Conservation (phyloP, 2,329 filamentous ascomycete genomes). For the Aspergillaceae sp. region DNA sequence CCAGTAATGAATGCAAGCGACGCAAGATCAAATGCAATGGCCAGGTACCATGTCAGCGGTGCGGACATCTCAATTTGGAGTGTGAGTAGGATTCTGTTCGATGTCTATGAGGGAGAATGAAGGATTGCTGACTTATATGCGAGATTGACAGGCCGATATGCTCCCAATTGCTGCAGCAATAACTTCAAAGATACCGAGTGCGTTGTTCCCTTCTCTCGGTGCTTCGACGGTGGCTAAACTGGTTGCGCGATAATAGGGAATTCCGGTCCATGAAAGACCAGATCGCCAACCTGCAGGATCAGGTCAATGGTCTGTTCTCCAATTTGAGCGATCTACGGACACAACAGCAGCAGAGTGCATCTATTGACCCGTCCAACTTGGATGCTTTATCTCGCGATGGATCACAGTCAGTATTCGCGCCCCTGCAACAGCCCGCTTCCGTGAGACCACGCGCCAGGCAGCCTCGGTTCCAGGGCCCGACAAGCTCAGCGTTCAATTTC, state of each 20-base stretch:
- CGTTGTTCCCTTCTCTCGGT: constrained; percentile 11
- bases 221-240: background rate
- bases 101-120: background rate
- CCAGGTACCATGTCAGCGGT: constrained; percentile 56
- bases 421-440: constrained; percentile 29
- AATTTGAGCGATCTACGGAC: constrained; percentile 60
- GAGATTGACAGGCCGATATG: constrained; percentile 45
- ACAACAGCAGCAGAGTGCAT: constrained; percentile 32
- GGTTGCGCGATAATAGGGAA: constrained; percentile 43
- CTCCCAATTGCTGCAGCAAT: constrained; percentile 60
- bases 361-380: constrained; percentile 26
- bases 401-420: constrained; percentile 30
- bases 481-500: constrained; percentile 74
- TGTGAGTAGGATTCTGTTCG: constrained; percentile 26
- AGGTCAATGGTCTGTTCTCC: constrained; percentile 68
- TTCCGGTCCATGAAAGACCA: constrained; percentile 74
- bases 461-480: constrained; percentile 71
- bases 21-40: constrained; percentile 63
- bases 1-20: constrained; percentile 56
- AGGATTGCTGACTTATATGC: background rate
- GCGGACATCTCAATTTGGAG: constrained; percentile 55
- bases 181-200: constrained; percentile 83
- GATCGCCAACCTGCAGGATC: constrained; percentile 67
- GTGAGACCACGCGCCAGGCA: constrained; percentile 46
- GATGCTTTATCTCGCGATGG: constrained; percentile 31